These are phyloP conservation scores for Apophysomyces ossiformis DNA, from an alignment of 371 early-diverging fungal species.

Conservation along the genomic window DNA sequence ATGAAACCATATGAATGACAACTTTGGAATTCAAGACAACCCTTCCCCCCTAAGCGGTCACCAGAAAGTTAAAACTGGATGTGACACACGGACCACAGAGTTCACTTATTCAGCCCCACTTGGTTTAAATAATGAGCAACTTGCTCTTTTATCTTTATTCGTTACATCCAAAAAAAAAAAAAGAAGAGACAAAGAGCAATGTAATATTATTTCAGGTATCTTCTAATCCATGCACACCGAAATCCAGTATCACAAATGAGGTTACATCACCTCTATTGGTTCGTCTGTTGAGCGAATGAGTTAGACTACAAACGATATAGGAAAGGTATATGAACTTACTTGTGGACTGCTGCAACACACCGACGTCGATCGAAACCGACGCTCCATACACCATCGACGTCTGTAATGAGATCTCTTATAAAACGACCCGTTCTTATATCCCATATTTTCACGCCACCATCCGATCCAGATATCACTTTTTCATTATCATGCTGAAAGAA, in stretches of 20 bases:
- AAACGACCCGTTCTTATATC: slow-evolving; percentile 82
- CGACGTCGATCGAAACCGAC: slow-evolving; percentile 84
- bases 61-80: background rate
- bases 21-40: background rate
- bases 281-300: background rate
- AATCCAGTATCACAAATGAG: slow-evolving; percentile 1
- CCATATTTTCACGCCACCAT: slow-evolving; percentile 93
- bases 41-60: background rate
- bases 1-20: background rate
- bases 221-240: slow-evolving; percentile 15
- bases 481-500: slow-evolving; percentile 91
- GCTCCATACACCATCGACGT: slow-evolving; percentile 90
- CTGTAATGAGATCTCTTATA: slow-evolving; percentile 74
- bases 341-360: slow-evolving; percentile 87
- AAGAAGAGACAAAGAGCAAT: background rate
- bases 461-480: slow-evolving; percentile 92
- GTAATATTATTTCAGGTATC: background rate
- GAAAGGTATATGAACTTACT: slow-evolving; percentile 30
- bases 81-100: background rate
- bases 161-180: background rate
- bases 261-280: background rate
- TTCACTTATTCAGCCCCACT: background rate
- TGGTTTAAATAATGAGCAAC: background rate
- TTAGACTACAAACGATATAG: background rate
- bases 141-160: background rate